These are phyloP conservation scores for Moniliophthora roreri DNA, from an alignment of 1,284 basidiomycete genomes.

Conservation along the genomic window DNA sequence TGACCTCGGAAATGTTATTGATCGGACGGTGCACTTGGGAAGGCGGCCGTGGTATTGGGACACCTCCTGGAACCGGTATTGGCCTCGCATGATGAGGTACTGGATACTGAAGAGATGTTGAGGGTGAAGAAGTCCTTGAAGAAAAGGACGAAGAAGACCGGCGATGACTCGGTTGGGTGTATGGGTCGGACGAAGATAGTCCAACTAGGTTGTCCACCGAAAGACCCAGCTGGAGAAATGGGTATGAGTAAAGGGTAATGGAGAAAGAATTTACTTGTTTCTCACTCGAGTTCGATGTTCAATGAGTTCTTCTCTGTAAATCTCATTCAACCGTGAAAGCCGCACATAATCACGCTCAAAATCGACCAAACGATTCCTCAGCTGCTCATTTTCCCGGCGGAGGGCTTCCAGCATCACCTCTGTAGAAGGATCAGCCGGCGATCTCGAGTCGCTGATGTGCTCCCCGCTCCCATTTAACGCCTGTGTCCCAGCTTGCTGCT, in stretches of 20 bases:
- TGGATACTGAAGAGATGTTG: slow-evolving; percentile 41
- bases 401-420: slow-evolving; percentile 72
- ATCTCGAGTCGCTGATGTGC: neutral
- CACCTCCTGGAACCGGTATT: slow-evolving; percentile 35
- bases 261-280: slow-evolving; percentile 18
- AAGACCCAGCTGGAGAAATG: slow-evolving; percentile 54
- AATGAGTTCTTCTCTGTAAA: slow-evolving; percentile 79
- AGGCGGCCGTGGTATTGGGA: slow-evolving; percentile 69
- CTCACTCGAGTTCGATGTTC: slow-evolving; percentile 72
- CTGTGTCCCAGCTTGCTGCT: slow-evolving; percentile 36
- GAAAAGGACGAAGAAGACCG: slow-evolving; percentile 50
- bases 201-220: slow-evolving; percentile 77
- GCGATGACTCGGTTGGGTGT: slow-evolving; percentile 66
- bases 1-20: slow-evolving; percentile 42
- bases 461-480: slow-evolving; percentile 26
- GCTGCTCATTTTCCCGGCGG: slow-evolving; percentile 71
- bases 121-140: slow-evolving; percentile 46
- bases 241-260: slow-evolving; percentile 4
- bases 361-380: slow-evolving; percentile 62
- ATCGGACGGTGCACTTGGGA: slow-evolving; percentile 58
- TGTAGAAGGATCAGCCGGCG: slow-evolving; percentile 48
- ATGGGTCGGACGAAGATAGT: slow-evolving; percentile 58
- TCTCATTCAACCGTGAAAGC: slow-evolving; percentile 70
- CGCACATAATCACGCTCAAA: slow-evolving; percentile 75
- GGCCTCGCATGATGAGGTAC: slow-evolving; percentile 23